A percentile compares a stretch with the other conserved stretches of the same genome.
Evolutionary conservation across 2,329 filamentous ascomycete species (phyloP).

Genomic region (Blastomyces silverae): DNA sequence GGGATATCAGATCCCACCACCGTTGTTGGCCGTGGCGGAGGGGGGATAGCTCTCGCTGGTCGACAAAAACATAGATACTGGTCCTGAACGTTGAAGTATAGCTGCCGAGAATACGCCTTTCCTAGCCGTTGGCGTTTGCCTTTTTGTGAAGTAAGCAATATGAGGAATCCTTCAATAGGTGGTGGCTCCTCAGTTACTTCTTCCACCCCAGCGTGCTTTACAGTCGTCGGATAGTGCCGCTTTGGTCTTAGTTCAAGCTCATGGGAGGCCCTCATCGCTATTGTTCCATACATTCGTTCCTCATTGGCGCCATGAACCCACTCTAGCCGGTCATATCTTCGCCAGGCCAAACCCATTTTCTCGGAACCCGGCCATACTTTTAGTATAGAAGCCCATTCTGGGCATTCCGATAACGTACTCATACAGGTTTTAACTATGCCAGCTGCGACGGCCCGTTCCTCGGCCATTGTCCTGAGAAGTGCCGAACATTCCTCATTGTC

Average conservation of each 20-base stretch:
- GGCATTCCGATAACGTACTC: conserved; percentile 50
- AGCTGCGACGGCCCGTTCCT: conserved; percentile 51
- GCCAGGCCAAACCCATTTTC: conserved; percentile 61
- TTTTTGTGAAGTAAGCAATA: conserved; percentile 57
- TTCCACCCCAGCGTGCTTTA: conserved; percentile 34
- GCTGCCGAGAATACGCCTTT: conserved; percentile 56
- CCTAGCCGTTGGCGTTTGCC: conserved; percentile 54
- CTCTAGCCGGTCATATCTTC: conserved; percentile 61
- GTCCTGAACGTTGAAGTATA: conserved; percentile 60
- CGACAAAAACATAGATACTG: conserved; percentile 57
- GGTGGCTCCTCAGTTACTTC: conserved; percentile 50
- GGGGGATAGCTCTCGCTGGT: conserved; percentile 53
- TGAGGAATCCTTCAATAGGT: conserved; percentile 60
- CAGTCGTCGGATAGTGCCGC: conserved; percentile 54
- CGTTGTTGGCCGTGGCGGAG: conserved; percentile 49
- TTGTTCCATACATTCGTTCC: conserved; percentile 61
- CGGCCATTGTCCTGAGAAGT: conserved; percentile 28
- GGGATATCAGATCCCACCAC: conserved; percentile 45
- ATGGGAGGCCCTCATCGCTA: conserved; percentile 60
- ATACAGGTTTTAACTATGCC: conserved; percentile 53
- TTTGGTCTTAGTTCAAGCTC: conserved; percentile 61
- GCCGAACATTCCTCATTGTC: conserved; percentile 36
- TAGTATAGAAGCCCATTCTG: conserved; percentile 55
- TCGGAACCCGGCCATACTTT: conserved; percentile 53
- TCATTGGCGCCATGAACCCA: conserved; percentile 62